Evolutionary conservation across 371 early-diverging fungal genomes (phyloP).

Genomic region (Dichotomocladium elegans): DNA sequence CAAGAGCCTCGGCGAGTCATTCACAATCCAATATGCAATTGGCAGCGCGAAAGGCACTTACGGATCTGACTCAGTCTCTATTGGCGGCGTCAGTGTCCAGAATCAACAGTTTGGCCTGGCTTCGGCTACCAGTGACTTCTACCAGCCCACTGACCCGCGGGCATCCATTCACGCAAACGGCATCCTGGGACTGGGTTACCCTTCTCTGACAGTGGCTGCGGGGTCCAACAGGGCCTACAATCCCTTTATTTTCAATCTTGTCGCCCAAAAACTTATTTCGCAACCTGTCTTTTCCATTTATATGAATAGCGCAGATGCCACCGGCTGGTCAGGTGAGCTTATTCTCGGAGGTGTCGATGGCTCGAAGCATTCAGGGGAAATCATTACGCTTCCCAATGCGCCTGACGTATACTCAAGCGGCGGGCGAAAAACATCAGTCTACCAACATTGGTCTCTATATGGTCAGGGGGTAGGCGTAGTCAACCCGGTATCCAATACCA

Average conservation of each 20-base stretch:
- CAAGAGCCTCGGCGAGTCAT: conserved; percentile 4
- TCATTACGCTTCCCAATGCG: conserved; percentile 45
- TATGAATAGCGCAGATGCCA: conserved; percentile 17
- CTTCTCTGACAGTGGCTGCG: conserved; percentile 26
- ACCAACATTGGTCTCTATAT: conserved; percentile 41
- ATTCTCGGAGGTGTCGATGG: conserved; percentile 58
- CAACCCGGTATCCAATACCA: not conserved
- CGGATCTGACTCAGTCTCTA: conserved; percentile 15
- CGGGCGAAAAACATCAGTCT: not conserved
- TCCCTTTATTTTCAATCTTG: conserved; percentile 38
- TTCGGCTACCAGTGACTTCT: conserved; percentile 14
- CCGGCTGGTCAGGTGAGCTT: conserved; percentile 48
- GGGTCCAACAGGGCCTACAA: conserved; percentile 18
- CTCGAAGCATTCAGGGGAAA: conserved; percentile 45
- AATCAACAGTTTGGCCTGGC: conserved; percentile 46
- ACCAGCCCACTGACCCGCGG: no score
- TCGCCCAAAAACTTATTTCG: conserved; percentile 22
- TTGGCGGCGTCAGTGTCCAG: conserved; percentile 26
- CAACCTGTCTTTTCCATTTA: conserved; percentile 38
- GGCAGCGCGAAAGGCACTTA: conserved; percentile 9
- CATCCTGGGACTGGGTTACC: conserved; percentile 43
- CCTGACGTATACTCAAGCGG: conserved; percentile 6
- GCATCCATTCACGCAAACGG: no score
- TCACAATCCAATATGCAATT: conserved; percentile 9
- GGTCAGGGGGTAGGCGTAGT: conserved; percentile 30